A percentile compares a stretch with the other conserved stretches of the same genome.
Conservation (phyloP, 805 yeast species). For the Saccharomycopsis fodiens region DNA sequence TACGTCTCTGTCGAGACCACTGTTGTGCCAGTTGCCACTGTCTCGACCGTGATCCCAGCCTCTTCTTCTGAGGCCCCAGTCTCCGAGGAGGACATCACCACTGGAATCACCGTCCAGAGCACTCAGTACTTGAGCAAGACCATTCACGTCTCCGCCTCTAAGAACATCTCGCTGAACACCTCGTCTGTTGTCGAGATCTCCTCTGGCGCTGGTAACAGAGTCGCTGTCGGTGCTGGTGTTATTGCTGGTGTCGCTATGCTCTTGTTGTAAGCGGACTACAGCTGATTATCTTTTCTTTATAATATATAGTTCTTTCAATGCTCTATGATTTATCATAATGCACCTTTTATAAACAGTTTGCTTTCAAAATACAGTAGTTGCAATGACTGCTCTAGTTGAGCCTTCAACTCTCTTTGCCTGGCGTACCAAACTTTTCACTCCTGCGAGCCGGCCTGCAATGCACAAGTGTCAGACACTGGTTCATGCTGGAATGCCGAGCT, state of each 20-base stretch:
- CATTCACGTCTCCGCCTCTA: neutral
- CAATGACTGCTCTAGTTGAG: no score
- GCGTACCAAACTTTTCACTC: no score
- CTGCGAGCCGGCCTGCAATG: no score
- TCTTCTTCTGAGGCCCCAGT: slow-evolving; percentile 6
- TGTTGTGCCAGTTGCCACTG: slow-evolving; percentile 7
- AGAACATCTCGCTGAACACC: neutral
- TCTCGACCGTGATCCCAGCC: slow-evolving; percentile 1
- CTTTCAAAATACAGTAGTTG: no score
- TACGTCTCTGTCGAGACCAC: slow-evolving; percentile 6
- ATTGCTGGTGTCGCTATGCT: slow-evolving; percentile 27
- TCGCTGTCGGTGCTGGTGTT: slow-evolving; percentile 22
- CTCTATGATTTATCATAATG: no score
- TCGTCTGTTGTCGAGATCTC: slow-evolving; percentile 1
- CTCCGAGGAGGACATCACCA: neutral
- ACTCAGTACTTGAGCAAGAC: neutral
- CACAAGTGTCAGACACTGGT: no score
- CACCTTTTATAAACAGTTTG: no score
- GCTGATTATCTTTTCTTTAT: no score
- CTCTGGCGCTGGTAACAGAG: slow-evolving; percentile 21
- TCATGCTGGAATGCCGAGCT: no score
- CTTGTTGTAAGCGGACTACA: slow-evolving; percentile 23
- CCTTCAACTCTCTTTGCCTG: no score
- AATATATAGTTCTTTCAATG: no score
- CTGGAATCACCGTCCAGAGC: neutral